phyloP scores from a whole-genome alignment of 192 early-diverging fungal species.

The Phlyctochytrium planicorne region DNA sequence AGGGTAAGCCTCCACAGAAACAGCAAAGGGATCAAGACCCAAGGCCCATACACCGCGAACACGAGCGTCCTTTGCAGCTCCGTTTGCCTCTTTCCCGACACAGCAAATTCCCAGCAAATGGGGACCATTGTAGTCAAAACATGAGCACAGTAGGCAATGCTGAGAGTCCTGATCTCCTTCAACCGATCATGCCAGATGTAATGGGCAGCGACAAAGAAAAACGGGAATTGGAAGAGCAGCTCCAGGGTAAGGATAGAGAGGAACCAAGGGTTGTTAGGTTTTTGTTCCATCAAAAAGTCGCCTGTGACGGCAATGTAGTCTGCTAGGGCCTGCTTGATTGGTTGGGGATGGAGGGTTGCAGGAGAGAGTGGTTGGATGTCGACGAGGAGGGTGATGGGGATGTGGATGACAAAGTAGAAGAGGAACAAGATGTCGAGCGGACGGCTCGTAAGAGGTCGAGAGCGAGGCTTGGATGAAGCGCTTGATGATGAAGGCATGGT shows the following conservation, averaged over 20 bases:
- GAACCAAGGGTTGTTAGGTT: conserved; percentile 8
- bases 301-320: conserved; percentile 7
- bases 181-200: not conserved
- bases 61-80: not conserved
- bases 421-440: conserved; percentile 21
- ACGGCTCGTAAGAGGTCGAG: conserved; percentile 9
- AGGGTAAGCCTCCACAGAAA: not conserved
- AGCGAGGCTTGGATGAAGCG: no score
- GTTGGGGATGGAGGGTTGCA: not conserved
- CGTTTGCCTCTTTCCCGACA: not conserved
- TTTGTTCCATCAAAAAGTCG: conserved; percentile 18
- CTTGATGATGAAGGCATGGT: no score
- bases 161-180: not conserved
- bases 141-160: not conserved
- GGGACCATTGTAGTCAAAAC: conserved; percentile 1
- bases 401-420: conserved; percentile 28
- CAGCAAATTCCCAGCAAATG: not conserved
- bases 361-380: conserved; percentile 26
- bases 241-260: conserved; percentile 9
- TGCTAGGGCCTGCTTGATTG: not conserved
- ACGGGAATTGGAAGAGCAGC: conserved; percentile 17
- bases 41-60: not conserved
- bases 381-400: conserved; percentile 24
- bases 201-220: conserved; percentile 11
- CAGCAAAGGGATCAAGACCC: not conserved